Evolutionary conservation across 306 rosid genomes (phyloP), one percentile per base, ranked within the genome.

Genomic region (Sechiopsis laciniata): DNA sequence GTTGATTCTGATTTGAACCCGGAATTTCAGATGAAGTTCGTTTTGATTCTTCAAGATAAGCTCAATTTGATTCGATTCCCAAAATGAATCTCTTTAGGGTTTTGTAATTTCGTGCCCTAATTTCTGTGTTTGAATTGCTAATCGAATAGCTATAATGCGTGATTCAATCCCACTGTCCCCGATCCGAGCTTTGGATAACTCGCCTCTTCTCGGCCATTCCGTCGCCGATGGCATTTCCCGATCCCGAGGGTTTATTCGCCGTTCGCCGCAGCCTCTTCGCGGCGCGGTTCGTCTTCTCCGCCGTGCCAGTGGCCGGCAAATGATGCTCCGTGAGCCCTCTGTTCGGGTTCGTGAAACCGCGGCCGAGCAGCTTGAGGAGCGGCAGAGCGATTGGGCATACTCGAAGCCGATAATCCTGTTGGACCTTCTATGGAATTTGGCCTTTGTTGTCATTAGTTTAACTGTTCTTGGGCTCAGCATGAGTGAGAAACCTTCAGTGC

Each of bases 331-430:
- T 0, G 96, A 89, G 74, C 87, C 84, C 3, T 89, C 92, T 8
- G 84, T 90, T 48, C 82, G 77, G 8, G 97, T 92, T 14, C 85
- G 97, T 3, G 97, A 92, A 77, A 83, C 77, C 65, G 95, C 96
- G 21, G 97, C 96, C 51, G 97, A 82, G 80, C 89, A 89, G 86
- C 83, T 87, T 57, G 98, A 92, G 80, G 93, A 79, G 80, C 83
- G 95, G 35, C 97, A 86, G 84, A 86, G 96, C 52, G 82, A 81
- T 48, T 86, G 97, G 95, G 89, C 88, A 1, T 80, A 82, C 59
- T 89, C 96, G 10, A 84, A 82, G 79, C 89, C 91, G 26, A 84
- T 89, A 15, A 82, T 91, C 22, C 79, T 80, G 5, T 48, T 91
- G 21, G 96, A 91, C 72, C 74, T 91, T 40, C 66, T 80, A 11